Evolutionary conservation across 495 filamentous ascomycete genomes (phyloP).

Genomic region (Stereocaulon alpinum): DNA sequence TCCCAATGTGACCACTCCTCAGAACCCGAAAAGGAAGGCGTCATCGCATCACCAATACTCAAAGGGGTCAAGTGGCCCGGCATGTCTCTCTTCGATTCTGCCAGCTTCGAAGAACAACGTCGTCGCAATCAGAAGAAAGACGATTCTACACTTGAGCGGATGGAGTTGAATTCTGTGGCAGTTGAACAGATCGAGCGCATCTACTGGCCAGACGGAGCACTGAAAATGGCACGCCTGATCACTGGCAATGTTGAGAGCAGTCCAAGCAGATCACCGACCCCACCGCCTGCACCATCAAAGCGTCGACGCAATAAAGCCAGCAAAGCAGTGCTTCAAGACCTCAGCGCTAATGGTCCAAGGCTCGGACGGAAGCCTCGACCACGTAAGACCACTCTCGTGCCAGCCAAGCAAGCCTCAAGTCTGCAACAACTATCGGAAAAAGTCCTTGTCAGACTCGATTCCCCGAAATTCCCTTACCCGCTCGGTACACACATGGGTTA

Average conservation of each 20-base stretch:
- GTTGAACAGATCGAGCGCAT: constrained; percentile 66
- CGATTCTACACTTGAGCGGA: constrained; percentile 53
- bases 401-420: constrained; percentile 2
- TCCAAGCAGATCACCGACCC: constrained; percentile 39
- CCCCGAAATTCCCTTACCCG: not conserved
- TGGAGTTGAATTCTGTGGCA: constrained; percentile 54
- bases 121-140: constrained; percentile 85
- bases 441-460: constrained; percentile 5
- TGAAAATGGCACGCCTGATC: constrained; percentile 47
- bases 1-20: constrained; percentile 23
- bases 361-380: not conserved
- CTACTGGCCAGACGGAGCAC: constrained; percentile 43
- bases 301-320: constrained; percentile 20
- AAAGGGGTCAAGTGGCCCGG: constrained; percentile 75
- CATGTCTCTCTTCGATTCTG: constrained; percentile 84
- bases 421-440: constrained; percentile 7
- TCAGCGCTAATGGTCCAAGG: constrained; percentile 14
- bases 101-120: constrained; percentile 62
- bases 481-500: constrained; percentile 2
- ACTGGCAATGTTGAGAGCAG: constrained; percentile 44
- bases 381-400: not conserved
- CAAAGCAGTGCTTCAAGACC: constrained; percentile 4
- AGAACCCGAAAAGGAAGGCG: constrained; percentile 33
- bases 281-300: constrained; percentile 31
- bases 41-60: constrained; percentile 34